Conservation (phyloP, 1,284 basidiomycete species). For the Naganishia albida region DNA sequence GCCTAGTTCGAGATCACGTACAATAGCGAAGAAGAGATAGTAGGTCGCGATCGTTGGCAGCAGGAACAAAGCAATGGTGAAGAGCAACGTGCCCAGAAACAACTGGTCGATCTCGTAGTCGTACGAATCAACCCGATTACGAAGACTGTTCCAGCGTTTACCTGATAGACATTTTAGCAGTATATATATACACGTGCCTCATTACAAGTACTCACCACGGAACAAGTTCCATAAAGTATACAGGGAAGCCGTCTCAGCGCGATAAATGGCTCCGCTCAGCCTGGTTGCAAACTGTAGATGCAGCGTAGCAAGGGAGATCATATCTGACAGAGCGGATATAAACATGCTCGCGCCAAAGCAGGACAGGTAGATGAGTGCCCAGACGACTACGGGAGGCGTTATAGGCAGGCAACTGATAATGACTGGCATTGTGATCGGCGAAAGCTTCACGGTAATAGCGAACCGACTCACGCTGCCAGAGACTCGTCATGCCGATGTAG, state of each 20-base stretch:
- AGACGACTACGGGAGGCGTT: background rate
- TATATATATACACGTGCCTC: background rate
- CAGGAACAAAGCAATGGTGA: constrained; percentile 86
- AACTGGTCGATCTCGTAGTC: constrained; percentile 92
- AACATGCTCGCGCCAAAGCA: constrained; percentile 37
- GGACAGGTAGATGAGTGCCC: constrained; percentile 2
- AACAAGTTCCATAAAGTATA: constrained; percentile 90
- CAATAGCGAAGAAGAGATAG: constrained; percentile 75
- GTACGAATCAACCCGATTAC: constrained; percentile 78
- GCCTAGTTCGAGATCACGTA: constrained; percentile 51
- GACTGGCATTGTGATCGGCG: background rate
- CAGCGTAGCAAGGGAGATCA: constrained; percentile 58
- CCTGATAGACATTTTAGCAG: constrained; percentile 57
- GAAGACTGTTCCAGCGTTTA: constrained; percentile 79
- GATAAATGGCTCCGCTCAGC: constrained; percentile 66
- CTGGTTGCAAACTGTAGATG: constrained; percentile 75
- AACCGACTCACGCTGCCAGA: constrained; percentile 67
- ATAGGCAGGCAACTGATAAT: constrained; percentile 11
- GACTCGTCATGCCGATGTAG: constrained; percentile 64
- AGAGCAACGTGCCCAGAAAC: constrained; percentile 89
- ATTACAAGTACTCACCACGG: constrained; percentile 62
- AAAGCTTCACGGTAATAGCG: background rate
- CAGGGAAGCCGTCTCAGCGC: constrained; percentile 63
- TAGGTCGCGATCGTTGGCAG: constrained; percentile 88
- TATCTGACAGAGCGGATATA: constrained; percentile 40